Evolutionary conservation across 2,329 filamentous ascomycete species (phyloP).

Genomic region (Cladophialophora exuberans): DNA sequence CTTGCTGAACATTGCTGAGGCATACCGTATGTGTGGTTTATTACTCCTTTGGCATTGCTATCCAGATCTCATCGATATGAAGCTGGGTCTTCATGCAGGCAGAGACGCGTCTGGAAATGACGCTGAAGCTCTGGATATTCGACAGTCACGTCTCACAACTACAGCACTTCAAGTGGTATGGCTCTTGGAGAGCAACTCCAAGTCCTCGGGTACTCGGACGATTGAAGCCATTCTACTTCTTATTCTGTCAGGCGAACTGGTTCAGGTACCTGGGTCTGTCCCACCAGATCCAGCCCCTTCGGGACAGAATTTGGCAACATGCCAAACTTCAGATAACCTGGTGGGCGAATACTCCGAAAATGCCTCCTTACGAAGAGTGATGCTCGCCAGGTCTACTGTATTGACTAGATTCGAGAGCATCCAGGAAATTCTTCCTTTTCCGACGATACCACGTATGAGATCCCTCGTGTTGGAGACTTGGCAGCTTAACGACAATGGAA

Average conservation of each 20-base stretch:
- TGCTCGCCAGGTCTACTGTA: not conserved
- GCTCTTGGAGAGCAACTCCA: slow-evolving; percentile 1
- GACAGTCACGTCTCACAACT: not conserved
- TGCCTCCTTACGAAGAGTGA: too few relatives aligned
- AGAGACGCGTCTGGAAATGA: too few relatives aligned
- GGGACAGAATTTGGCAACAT: too few relatives aligned
- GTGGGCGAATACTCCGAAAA: too few relatives aligned
- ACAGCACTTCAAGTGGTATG: not conserved
- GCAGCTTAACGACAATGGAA: slow-evolving; percentile 1
- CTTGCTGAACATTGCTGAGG: slow-evolving; percentile 10
- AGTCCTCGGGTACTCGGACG: slow-evolving; percentile 12
- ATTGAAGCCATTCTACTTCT: slow-evolving; percentile 14
- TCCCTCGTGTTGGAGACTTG: slow-evolving; percentile 4
- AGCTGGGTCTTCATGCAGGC: too few relatives aligned
- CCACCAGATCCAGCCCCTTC: too few relatives aligned
- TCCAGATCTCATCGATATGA: not conserved
- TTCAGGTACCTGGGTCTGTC: too few relatives aligned
- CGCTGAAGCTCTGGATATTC: too few relatives aligned
- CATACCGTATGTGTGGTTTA: slow-evolving; percentile 6
- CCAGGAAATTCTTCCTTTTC: slow-evolving; percentile 4
- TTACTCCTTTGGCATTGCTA: slow-evolving; percentile 10
- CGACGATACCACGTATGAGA: slow-evolving; percentile 8
- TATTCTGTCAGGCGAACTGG: slow-evolving; percentile 11
- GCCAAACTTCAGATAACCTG: too few relatives aligned
- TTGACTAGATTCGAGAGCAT: slow-evolving; percentile 4